Evolutionary conservation across 2,329 filamentous ascomycete species (phyloP), one percentile per base, ranked within the genome.

Genomic region (Westerdykella aurantiaca): DNA sequence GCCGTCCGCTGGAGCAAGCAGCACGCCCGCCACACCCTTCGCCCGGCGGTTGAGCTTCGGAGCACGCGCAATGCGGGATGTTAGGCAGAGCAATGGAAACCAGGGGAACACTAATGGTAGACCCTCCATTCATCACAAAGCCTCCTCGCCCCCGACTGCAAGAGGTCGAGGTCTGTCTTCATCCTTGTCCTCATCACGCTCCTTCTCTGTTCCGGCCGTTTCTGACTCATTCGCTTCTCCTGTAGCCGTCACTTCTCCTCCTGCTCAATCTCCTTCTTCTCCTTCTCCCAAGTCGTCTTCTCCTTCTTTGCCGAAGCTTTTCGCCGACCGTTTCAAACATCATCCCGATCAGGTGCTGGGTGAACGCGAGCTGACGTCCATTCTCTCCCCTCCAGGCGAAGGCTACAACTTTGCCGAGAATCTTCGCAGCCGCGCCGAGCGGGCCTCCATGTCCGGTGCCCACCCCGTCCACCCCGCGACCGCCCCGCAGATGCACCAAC

Each of bases 331-430:
- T 46, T 53, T 57, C 45, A 53, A 54, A 42, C 51, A 61, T 39
- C 58, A 64, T 52, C 51, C 61, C 46, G 53, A 63, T 43, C 50
- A 52, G 41, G 46, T 47, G 39, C 49, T 62, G 41, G 60, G 54
- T 45, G 72, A 82, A 72, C 75, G 69, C 68, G 73, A 78, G 82
- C 82, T 86, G 79, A 86, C 82, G 44, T 57, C 53, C 42, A 43
- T 72, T 71, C 72, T 68, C 60, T 69, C 70, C 73, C 79, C 77
- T 70, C 72, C 80, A 90, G 86, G 88, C 77, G 88, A 93, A 78
- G 88, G 87, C 69, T 95, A 94, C 79, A 95, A 95, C 72, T 95
- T 91, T 86, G 88, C 88, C 65, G 91, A 96, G 75, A 90, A 95
- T 74, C 82, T 96, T 76, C 88, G 89, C 69, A 85, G 83, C 61